Evolutionary conservation across 1,139 yeast species (phyloP), one percentile per base, ranked within the genome.

Genomic region (Chernovozyma aurita): DNA sequence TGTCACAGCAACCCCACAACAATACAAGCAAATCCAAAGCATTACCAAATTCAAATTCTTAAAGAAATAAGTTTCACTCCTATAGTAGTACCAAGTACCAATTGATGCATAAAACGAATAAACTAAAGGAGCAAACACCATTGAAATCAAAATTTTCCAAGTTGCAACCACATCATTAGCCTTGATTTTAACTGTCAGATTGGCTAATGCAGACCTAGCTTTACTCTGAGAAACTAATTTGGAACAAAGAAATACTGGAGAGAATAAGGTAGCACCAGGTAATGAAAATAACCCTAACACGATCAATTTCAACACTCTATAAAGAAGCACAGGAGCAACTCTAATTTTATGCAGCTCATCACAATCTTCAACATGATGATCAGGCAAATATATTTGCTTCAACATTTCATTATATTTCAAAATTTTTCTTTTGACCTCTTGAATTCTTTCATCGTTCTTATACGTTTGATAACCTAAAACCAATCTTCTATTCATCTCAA

Each of bases 131-230:
- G 97, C 94, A 41, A 86, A 66, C 6, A 92, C 95, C 77, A 92
- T 74, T 26, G 92, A 80, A 31, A 92, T 90, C 46, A 92, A 69
- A 31, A 92, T 80, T 59, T 92, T 92, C 98, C 98, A 88, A 2
- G 97, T 88, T 1, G 97, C 96, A 41, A 88, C 73, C 20, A 92
- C 97, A 58, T 92, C 98, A 41, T 82, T 81, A 18, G 95, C 98
- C 50, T 80, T 78, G 44, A 92, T 82, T 57, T 92, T 92, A 24
- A 92, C 98, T 1, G 87, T 75, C 0, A 97, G 87, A 6, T 76
- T 81, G n/a, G 88, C 90, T 38, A 92, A 68, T 0, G 97, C 98
- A 41, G 79, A 77, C 39, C 61, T 68, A 24, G 94, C 88, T 59
- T 88, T 88, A 46, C 70, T 67, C 34, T 65, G 69, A 1, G 97